These are phyloP conservation scores for Rhodotorula kratochvilovae DNA, from an alignment of 768 basidiomycete genomes.

Conservation along the genomic window DNA sequence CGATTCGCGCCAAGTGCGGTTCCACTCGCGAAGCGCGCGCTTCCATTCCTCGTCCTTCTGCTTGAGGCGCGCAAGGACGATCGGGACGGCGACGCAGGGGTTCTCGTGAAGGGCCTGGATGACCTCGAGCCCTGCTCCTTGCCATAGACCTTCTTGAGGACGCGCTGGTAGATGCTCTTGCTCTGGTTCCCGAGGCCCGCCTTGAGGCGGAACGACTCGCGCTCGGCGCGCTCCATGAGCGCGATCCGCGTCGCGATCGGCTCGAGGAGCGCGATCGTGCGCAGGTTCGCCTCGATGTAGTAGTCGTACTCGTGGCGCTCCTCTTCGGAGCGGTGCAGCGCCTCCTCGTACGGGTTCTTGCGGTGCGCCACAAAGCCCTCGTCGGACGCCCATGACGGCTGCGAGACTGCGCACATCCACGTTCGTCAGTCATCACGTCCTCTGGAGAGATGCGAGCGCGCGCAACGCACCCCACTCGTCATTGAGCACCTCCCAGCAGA, in stretches of 20 bases:
- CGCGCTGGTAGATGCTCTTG: constrained; percentile 82
- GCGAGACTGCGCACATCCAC: constrained; percentile 59
- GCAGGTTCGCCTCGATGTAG: constrained; percentile 79
- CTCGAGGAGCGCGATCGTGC: constrained; percentile 86
- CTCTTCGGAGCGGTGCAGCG: constrained; percentile 92
- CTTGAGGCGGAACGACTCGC: constrained; percentile 70
- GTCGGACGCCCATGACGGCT: constrained; percentile 96
- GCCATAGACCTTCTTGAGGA: constrained; percentile 91
- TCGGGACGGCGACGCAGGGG: constrained; percentile 82
- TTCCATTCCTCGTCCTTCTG: constrained; percentile 97
- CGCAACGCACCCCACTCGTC: constrained; percentile 71
- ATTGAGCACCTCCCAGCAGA: constrained; percentile 92
- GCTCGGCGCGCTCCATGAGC: constrained; percentile 83
- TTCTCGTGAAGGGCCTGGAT: constrained; percentile 84
- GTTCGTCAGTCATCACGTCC: not conserved
- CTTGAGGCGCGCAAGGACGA: constrained; percentile 81
- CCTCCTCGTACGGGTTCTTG: constrained; percentile 94
- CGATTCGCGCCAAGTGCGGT: constrained; percentile 91
- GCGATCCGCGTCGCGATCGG: constrained; percentile 78
- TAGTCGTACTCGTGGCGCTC: constrained; percentile 98
- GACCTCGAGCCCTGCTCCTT: constrained; percentile 69
- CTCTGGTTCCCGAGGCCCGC: constrained; percentile 83
- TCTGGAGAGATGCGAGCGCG: too few relatives aligned
- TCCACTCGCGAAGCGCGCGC: constrained; percentile 88
- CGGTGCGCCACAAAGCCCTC: constrained; percentile 90